Conservation (phyloP, 306 rosid genomes). For the Sphenostylis stenocarpa region DNA sequence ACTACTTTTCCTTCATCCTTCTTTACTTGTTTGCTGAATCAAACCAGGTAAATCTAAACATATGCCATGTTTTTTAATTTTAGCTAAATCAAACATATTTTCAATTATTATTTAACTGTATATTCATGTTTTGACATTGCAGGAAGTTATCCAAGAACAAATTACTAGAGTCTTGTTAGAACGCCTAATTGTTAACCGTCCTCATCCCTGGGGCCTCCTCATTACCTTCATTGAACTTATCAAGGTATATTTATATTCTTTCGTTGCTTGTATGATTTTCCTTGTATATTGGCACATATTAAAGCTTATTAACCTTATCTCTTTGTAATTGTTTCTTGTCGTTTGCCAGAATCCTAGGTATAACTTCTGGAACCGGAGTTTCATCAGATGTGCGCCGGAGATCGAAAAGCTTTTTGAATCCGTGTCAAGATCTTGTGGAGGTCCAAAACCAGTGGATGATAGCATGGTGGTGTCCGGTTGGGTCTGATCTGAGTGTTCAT, state of each 20-base stretch:
- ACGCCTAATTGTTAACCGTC: conserved; percentile 91
- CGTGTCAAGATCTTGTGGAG: conserved; percentile 96
- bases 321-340: background rate
- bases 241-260: conserved; percentile 57
- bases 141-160: conserved; percentile 98
- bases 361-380: conserved; percentile 86
- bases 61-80: background rate
- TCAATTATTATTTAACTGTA: background rate
- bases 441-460: conserved; percentile 91
- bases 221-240: conserved; percentile 95
- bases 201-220: conserved; percentile 99
- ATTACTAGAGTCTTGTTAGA: conserved; percentile 95
- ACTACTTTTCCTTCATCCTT: conserved; percentile 93
- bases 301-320: background rate
- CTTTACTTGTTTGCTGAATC: conserved; percentile 90
- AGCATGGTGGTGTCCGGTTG: conserved; percentile 84
- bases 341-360: conserved; percentile 82
- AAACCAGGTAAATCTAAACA: conserved; percentile 59
- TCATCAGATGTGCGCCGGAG: conserved; percentile 97
- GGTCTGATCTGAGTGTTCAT: conserved; percentile 66
- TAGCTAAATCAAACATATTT: background rate
- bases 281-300: background rate
- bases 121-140: conserved; percentile 31
- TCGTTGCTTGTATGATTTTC: background rate
- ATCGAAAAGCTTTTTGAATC: conserved; percentile 96